A percentile compares a stretch with the other conserved stretches of the same genome.
Evolutionary conservation across 805 yeast species (phyloP).

Genomic region (Cyberlindnera galapagoensis): DNA sequence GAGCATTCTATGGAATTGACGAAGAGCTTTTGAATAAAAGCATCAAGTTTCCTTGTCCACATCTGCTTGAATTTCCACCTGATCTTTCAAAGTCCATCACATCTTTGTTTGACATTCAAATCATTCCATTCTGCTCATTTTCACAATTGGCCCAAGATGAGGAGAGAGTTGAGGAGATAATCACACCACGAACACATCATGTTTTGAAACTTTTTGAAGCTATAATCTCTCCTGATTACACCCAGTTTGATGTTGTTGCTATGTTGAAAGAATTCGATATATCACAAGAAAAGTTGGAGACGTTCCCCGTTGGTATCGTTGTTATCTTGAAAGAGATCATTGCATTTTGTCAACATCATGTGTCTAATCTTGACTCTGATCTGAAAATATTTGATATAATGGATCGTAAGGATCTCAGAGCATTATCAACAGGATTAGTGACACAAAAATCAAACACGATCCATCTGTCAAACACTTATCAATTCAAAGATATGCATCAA

Average conservation of each 20-base stretch:
- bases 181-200: constrained; percentile 63
- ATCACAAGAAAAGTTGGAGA: constrained; percentile 45
- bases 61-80: constrained; percentile 46
- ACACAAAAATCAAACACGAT: not conserved
- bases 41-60: constrained; percentile 32
- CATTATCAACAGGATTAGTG: not conserved
- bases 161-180: constrained; percentile 47
- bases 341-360: constrained; percentile 45
- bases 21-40: constrained; percentile 29
- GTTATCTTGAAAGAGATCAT: constrained; percentile 62
- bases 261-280: constrained; percentile 56
- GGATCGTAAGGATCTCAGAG: constrained; percentile 51
- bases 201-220: constrained; percentile 57
- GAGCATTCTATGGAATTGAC: constrained; percentile 42
- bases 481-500: constrained; percentile 36
- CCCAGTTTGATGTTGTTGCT: constrained; percentile 49
- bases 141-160: constrained; percentile 62
- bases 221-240: constrained; percentile 46
- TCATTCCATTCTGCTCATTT: constrained; percentile 53
- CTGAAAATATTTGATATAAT: constrained; percentile 45
- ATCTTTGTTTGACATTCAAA: constrained; percentile 38
- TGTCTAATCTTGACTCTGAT: constrained; percentile 39
- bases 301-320: constrained; percentile 67
- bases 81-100: constrained; percentile 49
- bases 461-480: constrained; percentile 5